Evolutionary conservation across 805 yeast genomes (phyloP).

Genomic region (Priceomyces medius): DNA sequence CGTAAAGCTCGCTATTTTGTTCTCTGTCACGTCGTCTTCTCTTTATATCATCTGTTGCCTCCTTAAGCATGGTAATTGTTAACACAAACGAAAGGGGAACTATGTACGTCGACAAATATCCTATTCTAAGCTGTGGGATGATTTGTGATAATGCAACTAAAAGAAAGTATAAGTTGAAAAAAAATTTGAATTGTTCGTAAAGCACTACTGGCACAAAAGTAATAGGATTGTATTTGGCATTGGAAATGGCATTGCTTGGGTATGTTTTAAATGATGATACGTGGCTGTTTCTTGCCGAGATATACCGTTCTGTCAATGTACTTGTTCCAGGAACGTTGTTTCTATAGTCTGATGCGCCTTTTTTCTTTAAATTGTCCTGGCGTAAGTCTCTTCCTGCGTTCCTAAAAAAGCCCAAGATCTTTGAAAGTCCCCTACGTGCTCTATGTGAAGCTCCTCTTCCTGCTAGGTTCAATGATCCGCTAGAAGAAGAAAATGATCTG

Average conservation of each 20-base stretch:
- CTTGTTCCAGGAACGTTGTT: constrained; percentile 18
- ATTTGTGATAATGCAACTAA: constrained; percentile 93
- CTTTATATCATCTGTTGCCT: constrained; percentile 89
- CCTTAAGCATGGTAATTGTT: constrained; percentile 90
- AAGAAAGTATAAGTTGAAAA: constrained; percentile 88
- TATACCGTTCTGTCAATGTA: constrained; percentile 29
- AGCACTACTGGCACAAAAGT: constrained; percentile 86
- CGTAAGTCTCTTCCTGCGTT: constrained; percentile 26
- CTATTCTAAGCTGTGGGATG: constrained; percentile 85
- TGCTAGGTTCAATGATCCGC: constrained; percentile 15
- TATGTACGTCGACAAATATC: constrained; percentile 87
- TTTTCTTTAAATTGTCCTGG: constrained; percentile 19
- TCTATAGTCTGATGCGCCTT: constrained; percentile 10
- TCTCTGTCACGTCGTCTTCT: constrained; percentile 88
- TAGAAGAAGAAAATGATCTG: constrained; percentile 21
- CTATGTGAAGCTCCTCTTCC: constrained; percentile 11
- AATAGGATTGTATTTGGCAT: constrained; percentile 88
- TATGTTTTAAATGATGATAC: constrained; percentile 19
- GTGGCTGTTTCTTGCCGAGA: constrained; percentile 36
- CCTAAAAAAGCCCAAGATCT: constrained; percentile 18
- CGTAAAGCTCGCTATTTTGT: constrained; percentile 80
- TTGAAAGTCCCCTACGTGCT: constrained; percentile 10
- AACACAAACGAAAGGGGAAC: constrained; percentile 94
- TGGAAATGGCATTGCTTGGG: constrained; percentile 80
- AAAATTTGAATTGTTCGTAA: constrained; percentile 95